Conservation (phyloP, 1,139 yeast species). For the Yamadazyma conglobata region DNA sequence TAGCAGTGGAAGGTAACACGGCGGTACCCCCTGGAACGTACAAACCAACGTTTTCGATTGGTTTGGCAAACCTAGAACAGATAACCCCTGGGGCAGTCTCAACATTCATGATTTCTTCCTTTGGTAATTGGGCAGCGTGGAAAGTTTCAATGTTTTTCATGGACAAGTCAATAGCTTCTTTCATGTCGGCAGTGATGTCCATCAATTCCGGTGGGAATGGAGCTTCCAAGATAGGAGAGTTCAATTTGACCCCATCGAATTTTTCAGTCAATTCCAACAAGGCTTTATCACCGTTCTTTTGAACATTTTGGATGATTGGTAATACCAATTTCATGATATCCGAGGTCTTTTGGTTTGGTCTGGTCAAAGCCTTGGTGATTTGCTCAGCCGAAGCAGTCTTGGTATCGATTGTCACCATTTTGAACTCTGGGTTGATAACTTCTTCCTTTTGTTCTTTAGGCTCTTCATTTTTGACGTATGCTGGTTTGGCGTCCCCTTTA, state of each 20-base stretch:
- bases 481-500: conserved; percentile 92
- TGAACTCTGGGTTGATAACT: conserved; percentile 31
- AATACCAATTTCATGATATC: conserved; percentile 89
- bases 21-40: conserved; percentile 99
- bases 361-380: conserved; percentile 59
- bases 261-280: conserved; percentile 81
- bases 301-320: conserved; percentile 82
- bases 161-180: conserved; percentile 82
- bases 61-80: conserved; percentile 92
- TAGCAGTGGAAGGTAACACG: conserved; percentile 93
- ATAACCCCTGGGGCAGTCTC: conserved; percentile 93
- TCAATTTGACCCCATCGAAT: conserved; percentile 78
- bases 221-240: conserved; percentile 72
- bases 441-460: conserved; percentile 5
- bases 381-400: conserved; percentile 39
- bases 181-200: conserved; percentile 74
- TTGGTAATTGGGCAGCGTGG: conserved; percentile 86
- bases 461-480: conserved; percentile 35
- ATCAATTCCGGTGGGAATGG: conserved; percentile 81
- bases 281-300: conserved; percentile 78
- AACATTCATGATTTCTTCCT: conserved; percentile 68
- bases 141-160: conserved; percentile 84
- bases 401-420: conserved; percentile 60
- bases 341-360: conserved; percentile 89
- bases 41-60: conserved; percentile 90